These are phyloP conservation scores for Trametes maxima DNA, from an alignment of 768 basidiomycete genomes.

Conservation along the genomic window DNA sequence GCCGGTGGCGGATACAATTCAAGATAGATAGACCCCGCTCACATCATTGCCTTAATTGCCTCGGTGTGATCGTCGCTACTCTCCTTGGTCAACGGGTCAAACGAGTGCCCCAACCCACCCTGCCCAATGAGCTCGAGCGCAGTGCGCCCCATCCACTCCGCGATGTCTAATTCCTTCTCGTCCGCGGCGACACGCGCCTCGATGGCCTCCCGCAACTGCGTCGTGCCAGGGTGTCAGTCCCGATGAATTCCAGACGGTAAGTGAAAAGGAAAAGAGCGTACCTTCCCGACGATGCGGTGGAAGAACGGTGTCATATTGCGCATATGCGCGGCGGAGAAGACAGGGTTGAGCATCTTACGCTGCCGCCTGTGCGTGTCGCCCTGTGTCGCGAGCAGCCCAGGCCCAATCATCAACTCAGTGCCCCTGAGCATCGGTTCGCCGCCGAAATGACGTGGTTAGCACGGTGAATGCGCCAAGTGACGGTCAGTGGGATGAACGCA, in stretches of 20 bases:
- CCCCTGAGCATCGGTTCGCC: no score
- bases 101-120: conserved; percentile 24
- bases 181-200: not conserved
- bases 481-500: not conserved
- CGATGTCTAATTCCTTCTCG: conserved; percentile 16
- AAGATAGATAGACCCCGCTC: no score
- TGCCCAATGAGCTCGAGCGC: conserved; percentile 27
- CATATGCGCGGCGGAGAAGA: conserved; percentile 28
- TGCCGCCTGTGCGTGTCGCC: conserved; percentile 26
- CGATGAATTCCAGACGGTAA: no score
- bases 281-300: conserved; percentile 21
- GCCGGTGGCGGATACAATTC: no score
- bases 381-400: not conserved
- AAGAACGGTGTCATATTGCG: conserved; percentile 28
- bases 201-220: conserved; percentile 17
- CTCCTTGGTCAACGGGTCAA: conserved; percentile 20
- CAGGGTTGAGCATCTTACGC: conserved; percentile 27
- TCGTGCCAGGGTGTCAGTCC: no score
- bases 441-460: no score
- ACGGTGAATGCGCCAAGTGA: no score
- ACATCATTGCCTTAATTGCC: conserved; percentile 26
- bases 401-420: not conserved
- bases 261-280: not conserved
- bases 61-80: conserved; percentile 18
- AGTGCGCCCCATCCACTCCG: conserved; percentile 24